These are phyloP conservation scores for Roridomyces roridus DNA, from an alignment of 768 basidiomycete genomes.

Conservation along the genomic window DNA sequence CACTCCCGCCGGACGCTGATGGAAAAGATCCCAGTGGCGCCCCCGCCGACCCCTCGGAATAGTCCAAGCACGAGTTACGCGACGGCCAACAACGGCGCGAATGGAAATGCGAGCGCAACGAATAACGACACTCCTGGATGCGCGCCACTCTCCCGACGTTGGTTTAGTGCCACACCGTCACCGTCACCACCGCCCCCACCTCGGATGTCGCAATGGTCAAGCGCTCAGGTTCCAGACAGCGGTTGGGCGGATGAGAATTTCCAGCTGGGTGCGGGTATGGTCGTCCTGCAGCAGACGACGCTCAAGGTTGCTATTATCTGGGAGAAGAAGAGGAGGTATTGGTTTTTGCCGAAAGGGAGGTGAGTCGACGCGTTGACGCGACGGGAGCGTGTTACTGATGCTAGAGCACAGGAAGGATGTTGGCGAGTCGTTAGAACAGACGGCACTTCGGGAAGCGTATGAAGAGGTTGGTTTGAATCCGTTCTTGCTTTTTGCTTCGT, in stretches of 20 bases:
- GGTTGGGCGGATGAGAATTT: constrained; percentile 58
- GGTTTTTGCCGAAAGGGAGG: constrained; percentile 65
- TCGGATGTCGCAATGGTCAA: constrained; percentile 45
- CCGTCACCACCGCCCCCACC: background rate
- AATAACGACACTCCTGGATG: too few species aligned
- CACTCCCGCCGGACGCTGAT: background rate
- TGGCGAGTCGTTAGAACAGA: constrained; percentile 64
- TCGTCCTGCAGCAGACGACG: constrained; percentile 65
- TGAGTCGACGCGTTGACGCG: too few species aligned
- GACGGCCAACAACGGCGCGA: background rate
- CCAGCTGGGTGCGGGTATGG: constrained; percentile 66
- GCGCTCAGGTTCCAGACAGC: constrained; percentile 47
- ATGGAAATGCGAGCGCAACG: too few species aligned
- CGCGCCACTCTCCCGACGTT: background rate
- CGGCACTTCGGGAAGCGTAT: constrained; percentile 69
- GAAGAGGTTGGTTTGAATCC: constrained; percentile 59
- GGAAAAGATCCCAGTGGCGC: background rate
- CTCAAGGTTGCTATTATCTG: constrained; percentile 58
- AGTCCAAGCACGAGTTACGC: too few species aligned
- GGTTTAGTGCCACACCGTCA: background rate
- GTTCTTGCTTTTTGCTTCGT: background rate
- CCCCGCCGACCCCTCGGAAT: too few species aligned
- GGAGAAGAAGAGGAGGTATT: constrained; percentile 44
- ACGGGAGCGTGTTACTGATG: background rate
- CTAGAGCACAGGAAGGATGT: constrained; percentile 56